Evolutionary conservation across 2,329 filamentous ascomycete genomes (phyloP).

Genomic region (Phoma sp.): DNA sequence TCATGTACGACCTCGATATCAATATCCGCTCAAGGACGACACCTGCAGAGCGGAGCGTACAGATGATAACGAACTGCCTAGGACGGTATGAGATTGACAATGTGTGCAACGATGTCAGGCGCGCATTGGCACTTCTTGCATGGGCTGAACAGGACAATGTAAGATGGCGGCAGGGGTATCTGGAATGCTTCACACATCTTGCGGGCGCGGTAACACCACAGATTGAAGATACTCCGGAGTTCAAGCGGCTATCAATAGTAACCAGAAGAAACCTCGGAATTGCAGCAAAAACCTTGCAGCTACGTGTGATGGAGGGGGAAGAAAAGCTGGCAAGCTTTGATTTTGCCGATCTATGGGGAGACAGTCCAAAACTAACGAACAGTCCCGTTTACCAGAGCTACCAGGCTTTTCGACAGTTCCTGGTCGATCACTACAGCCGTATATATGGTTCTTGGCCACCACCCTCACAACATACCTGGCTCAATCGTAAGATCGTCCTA

Average conservation of each 20-base stretch:
- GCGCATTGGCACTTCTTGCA: slow-evolving; percentile 66
- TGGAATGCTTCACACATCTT: slow-evolving; percentile 71
- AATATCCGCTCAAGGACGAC: slow-evolving; percentile 32
- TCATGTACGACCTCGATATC: slow-evolving; percentile 58
- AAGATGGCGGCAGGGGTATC: slow-evolving; percentile 70
- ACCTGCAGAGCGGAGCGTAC: slow-evolving; percentile 57
- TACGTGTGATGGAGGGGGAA: slow-evolving; percentile 68
- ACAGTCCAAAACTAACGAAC: slow-evolving; percentile 40
- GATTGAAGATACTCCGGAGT: slow-evolving; percentile 62
- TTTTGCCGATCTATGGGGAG: slow-evolving; percentile 66
- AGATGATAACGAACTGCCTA: slow-evolving; percentile 67
- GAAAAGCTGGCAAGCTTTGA: slow-evolving; percentile 66
- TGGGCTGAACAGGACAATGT: slow-evolving; percentile 70
- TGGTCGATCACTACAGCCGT: slow-evolving; percentile 63
- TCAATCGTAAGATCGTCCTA: slow-evolving; percentile 64
- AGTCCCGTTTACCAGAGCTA: slow-evolving; percentile 61
- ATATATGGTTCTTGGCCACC: slow-evolving; percentile 70
- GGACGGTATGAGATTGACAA: slow-evolving; percentile 67
- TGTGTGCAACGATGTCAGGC: slow-evolving; percentile 65
- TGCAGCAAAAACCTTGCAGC: slow-evolving; percentile 66
- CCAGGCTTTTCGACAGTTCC: slow-evolving; percentile 66
- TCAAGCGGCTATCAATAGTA: slow-evolving; percentile 64
- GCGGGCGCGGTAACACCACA: slow-evolving; percentile 62
- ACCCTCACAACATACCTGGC: slow-evolving; percentile 55
- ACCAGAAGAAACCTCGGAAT: slow-evolving; percentile 68